Base-by-base conservation (phyloP, 2,329 filamentous ascomycete species). In the Aspergillus versicolor region DNA sequence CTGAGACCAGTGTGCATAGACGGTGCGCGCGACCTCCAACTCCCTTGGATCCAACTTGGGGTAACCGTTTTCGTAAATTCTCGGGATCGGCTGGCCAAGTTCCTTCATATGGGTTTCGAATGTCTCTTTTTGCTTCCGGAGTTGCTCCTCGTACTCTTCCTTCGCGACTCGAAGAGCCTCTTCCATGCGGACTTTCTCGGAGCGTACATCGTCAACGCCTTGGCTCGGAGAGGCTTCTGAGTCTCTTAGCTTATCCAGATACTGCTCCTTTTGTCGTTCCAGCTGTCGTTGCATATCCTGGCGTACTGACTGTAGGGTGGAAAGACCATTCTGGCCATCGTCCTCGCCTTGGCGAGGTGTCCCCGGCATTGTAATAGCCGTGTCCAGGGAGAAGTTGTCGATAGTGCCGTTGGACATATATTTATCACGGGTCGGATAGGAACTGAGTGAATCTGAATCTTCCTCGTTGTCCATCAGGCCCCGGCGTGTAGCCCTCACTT, bases 351-450 rank as follows among this genome's bases (percentile, higher is more conserved):
- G 87, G 59, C 70, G 72, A 38, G 94, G 94, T 0, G 93, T 97
- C 0, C 92, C 95, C 2, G 94, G 94, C 82, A 97, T 92, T 0
- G 94, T 99, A 50, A 99, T 81, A 12, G 88, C 89, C 1, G 94
- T 99, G 71, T 99, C 94, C 15, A 99, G 81, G 2, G 93, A 97
- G 68, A 97, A 94, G 70, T 96, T 97, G 75, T 99, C 94, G 52
- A 97, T 82, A 0, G 93, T 97, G 2, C 93, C 93, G 54, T 89
- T 94, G 3, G 92, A 97, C 78, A 96, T 85, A 74, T 97, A 97
- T 70, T 97, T 97, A 66, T 99, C 94, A 51, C 94, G 84, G 30
- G 92, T 81, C 2, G 91, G 88, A 69, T 92, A 97, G 0, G 93
- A 97, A 27, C 88, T 89, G 47, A 89, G 85, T 0, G 93, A 97